phyloP scores from a whole-genome alignment of 768 basidiomycete species.

The Tremella yokohamensis region DNA sequence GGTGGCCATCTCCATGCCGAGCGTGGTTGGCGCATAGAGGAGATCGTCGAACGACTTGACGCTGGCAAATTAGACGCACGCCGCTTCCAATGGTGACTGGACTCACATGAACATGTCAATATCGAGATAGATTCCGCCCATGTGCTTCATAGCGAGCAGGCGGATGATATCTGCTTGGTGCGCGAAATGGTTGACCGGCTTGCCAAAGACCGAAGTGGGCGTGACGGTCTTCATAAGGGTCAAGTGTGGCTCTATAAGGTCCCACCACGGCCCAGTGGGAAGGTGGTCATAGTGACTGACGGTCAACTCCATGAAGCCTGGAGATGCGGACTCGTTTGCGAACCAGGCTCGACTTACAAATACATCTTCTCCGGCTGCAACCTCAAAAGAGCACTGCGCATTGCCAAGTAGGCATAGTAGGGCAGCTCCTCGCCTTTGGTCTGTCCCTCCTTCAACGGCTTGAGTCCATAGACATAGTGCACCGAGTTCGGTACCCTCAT shows the following conservation, averaged over 20 bases:
- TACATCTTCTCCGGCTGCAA: slow-evolving; percentile 48
- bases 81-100: not conserved
- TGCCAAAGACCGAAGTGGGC: slow-evolving; percentile 40
- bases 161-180: slow-evolving; percentile 49
- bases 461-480: slow-evolving; percentile 52
- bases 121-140: slow-evolving; percentile 50
- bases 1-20: slow-evolving; percentile 50
- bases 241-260: slow-evolving; percentile 43
- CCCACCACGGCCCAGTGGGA: slow-evolving; percentile 51
- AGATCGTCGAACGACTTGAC: slow-evolving; percentile 45
- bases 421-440: slow-evolving; percentile 45
- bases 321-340: not conserved
- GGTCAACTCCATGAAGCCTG: not conserved
- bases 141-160: slow-evolving; percentile 43
- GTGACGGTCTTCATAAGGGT: slow-evolving; percentile 46
- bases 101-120: slow-evolving; percentile 50
- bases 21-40: slow-evolving; percentile 40
- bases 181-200: slow-evolving; percentile 46
- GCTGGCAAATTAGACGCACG: slow-evolving; percentile 18
- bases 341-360: slow-evolving; percentile 32
- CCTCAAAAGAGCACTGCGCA: slow-evolving; percentile 49
- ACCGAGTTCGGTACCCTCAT: slow-evolving; percentile 48
- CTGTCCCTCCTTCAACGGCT: slow-evolving; percentile 28
- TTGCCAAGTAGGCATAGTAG: slow-evolving; percentile 52
- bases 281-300: slow-evolving; percentile 49